Base-by-base conservation (phyloP, 768 basidiomycete genomes). In the Pleurotus sapidus region DNA sequence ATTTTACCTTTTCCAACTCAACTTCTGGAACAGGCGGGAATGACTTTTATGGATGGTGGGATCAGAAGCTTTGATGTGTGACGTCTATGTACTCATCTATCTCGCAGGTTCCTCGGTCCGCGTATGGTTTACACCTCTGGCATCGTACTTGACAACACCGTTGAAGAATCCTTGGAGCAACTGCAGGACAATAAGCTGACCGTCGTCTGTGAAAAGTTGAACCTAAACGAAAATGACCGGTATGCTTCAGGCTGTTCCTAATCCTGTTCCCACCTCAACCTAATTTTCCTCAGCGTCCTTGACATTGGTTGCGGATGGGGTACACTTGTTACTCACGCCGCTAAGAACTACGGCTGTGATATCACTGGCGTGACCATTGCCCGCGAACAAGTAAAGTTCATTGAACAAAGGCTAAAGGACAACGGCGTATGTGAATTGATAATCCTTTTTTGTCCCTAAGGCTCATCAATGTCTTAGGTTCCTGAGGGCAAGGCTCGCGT, bases 111-210 rank as follows among this genome's bases (percentile, higher is more conserved):
- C 84, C 82, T 97, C 43, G 94, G 94, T 8, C 90, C 91, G 4
- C 89, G 93, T 59, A 97, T 97, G 96, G 85, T 99, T 68, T 99
- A 98, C 72, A 99, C 97, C 9, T 95, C 92, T 24, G 97, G 97
- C 61, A 79, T 99, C 53, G 82, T 98, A 56, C 75, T 76, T 23
- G 85, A 90, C 68, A 74, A 89, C 58, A 82, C 83, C 61, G 74
- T 77, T 42, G 78, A 87, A 60, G 89, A 98, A 71, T 86, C 93
- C 11, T 82, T 99, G 47, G 96, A 98, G 70, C 81, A 94, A 63
- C 84, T 99, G 8, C 97, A 99, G 77, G 96, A 98, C 72, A 99
- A 98, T 82, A 98, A 99, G 72, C 87, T 99, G 55, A 87, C 89
- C 14, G 74, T 97, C 58, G 96, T 99, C 17, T 98, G 97, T 75